A percentile compares a stretch with the other conserved stretches of the same genome.
Conservation (phyloP, 768 basidiomycete genomes). For the Lentinula aciculospora region DNA sequence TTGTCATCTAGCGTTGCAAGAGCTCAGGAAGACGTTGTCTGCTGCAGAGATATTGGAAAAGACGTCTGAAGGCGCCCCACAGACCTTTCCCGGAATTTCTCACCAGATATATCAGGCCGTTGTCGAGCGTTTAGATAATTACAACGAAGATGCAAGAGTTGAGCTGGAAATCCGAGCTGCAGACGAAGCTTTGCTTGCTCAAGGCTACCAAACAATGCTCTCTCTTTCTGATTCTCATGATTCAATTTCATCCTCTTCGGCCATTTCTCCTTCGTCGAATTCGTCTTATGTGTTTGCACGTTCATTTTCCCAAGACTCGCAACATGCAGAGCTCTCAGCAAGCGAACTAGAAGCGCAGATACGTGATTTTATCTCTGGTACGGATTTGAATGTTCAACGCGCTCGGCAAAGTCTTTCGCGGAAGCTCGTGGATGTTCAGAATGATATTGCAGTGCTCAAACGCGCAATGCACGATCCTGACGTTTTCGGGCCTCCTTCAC, state of each 20-base stretch:
- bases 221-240: conserved; percentile 42
- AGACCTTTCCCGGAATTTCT: conserved; percentile 15
- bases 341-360: conserved; percentile 45
- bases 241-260: background rate
- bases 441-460: conserved; percentile 72
- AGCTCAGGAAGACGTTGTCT: conserved; percentile 37
- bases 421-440: conserved; percentile 69
- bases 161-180: conserved; percentile 76
- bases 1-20: conserved; percentile 62
- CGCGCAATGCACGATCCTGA: conserved; percentile 45
- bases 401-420: conserved; percentile 41
- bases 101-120: conserved; percentile 41
- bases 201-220: conserved; percentile 67
- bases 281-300: background rate
- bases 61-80: conserved; percentile 9
- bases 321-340: conserved; percentile 13
- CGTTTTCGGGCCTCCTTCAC: conserved; percentile 9
- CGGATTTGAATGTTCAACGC: conserved; percentile 39
- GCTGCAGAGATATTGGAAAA: conserved; percentile 8
- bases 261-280: background rate
- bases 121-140: conserved; percentile 63
- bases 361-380: conserved; percentile 50
- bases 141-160: conserved; percentile 73
- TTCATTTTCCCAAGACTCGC: conserved; percentile 1
- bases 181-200: conserved; percentile 61